phyloP scores from a whole-genome alignment of 306 rosid genomes.

The Lathyrus aphaca region DNA sequence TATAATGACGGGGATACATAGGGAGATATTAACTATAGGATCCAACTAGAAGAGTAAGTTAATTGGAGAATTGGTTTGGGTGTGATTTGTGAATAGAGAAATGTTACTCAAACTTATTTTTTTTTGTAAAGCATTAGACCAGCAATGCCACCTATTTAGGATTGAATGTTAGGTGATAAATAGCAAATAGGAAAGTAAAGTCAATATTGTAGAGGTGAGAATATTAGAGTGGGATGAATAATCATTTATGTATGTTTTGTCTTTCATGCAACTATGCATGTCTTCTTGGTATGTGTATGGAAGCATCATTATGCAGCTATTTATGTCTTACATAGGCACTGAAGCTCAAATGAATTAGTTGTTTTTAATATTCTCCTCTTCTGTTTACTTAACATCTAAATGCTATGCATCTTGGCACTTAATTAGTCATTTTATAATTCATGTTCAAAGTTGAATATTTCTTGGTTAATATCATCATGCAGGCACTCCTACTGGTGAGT shows the following conservation, averaged over 20 bases:
- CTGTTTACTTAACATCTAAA: neutral
- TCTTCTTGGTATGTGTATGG: neutral
- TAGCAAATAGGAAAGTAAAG: neutral
- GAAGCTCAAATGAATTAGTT: neutral
- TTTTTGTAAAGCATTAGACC: neutral
- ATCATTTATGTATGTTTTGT: neutral
- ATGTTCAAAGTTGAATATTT: conserved; percentile 28
- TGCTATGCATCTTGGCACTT: conserved; percentile 16
- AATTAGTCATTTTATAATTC: conserved; percentile 4
- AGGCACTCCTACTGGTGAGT: conserved; percentile 91
- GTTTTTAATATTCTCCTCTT: neutral
- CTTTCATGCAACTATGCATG: neutral
- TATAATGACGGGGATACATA: neutral
- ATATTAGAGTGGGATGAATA: neutral
- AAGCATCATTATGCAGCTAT: neutral
- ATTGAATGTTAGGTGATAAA: neutral
- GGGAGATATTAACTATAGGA: neutral
- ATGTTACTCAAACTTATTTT: neutral
- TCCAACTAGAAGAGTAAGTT: neutral
- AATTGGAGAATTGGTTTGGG: conserved; percentile 1
- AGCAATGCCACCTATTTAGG: neutral
- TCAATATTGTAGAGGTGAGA: neutral
- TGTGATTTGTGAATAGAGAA: neutral
- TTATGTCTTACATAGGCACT: neutral
- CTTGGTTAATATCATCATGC: conserved; percentile 36